Base-by-base conservation (phyloP, 2,329 filamentous ascomycete genomes). In the Pseudogymnoascus verrucosus region DNA sequence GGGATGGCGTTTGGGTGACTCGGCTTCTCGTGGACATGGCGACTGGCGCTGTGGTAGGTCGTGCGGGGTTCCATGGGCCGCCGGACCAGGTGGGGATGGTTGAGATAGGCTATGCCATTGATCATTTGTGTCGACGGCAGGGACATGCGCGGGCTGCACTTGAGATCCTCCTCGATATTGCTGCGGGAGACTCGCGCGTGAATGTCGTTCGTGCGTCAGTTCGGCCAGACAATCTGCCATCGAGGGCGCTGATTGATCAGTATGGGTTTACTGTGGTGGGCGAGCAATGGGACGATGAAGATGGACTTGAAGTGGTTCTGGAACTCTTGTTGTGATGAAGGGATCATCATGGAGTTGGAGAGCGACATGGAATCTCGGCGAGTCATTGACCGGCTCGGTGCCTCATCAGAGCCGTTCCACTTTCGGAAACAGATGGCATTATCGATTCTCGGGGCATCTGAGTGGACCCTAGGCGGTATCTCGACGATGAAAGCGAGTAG, bases 241-340 rank as follows among this genome's bases (percentile, higher is more conserved):
- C 47, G 8, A 57, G 47, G 26, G 47, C 47, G 26, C 26, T 57
- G 26, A 57, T 57, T 57, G 47, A 57, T 34, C 26, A 57, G n/a
- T 10, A 57, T 34, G 47, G n/a, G 1, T 57, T 57, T 57, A 2
- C 4, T 19, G 47, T 34, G n/a, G 12, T 57, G 26, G 47, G 47
- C 2, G 47, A 57, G 26, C 47, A 87, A 28, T 96, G 90, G 90
- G 81, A 87, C 47, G 87, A 87, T 68, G 79, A 78, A 28, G 78
- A 93, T 61, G 89, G 90, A 0, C 0, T 96, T 95, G 72, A 89
- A 90, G 68, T 96, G 96, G 73, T 91, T 89, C 16, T 78, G 82
- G 7, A 77, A 77, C 10, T 77, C 80, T 65, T 4, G n/a, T 26
- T 57, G 8, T 34, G 26, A 57, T 34, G 23, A 19, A 34, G 6